These are phyloP conservation scores for Tillandsia fasciculata DNA, from an alignment of 176 grass and related monocot genomes.

Conservation along the genomic window DNA sequence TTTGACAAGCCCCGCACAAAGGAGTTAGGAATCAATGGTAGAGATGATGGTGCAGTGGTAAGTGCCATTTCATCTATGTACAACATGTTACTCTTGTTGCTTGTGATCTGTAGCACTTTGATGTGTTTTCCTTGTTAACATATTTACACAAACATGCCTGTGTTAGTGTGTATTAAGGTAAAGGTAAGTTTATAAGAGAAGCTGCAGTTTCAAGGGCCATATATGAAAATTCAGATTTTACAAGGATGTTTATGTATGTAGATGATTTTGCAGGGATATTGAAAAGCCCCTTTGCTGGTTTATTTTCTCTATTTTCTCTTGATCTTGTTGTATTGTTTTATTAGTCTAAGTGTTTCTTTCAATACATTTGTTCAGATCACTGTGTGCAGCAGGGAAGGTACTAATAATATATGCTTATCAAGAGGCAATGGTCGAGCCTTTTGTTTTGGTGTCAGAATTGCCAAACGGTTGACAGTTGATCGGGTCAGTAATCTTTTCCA, in stretches of 20 bases:
- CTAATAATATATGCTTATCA: slow-evolving; percentile 53
- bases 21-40: slow-evolving; percentile 54
- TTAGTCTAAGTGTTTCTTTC: neutral
- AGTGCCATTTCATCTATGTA: slow-evolving; percentile 23
- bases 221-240: too few relatives aligned
- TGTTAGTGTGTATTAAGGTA: too few relatives aligned
- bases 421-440: slow-evolving; percentile 48
- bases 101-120: neutral
- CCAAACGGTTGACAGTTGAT: slow-evolving; percentile 43
- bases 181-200: too few relatives aligned
- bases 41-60: slow-evolving; percentile 67
- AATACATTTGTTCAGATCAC: slow-evolving; percentile 31
- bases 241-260: too few relatives aligned
- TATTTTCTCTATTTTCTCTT: neutral
- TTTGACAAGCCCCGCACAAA: slow-evolving; percentile 35
- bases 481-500: slow-evolving; percentile 31
- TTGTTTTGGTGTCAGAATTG: slow-evolving; percentile 72
- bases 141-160: too few relatives aligned
- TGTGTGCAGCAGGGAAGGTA: slow-evolving; percentile 36
- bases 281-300: neutral
- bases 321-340: neutral
- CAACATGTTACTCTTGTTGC: neutral
- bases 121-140: too few relatives aligned
- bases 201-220: too few relatives aligned
- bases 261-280: too few relatives aligned